Percentiles rank a stretch among this genome's conserved stretches.
Conservation (phyloP, 345 rosid genomes). For the Gossypium arboreum region DNA sequence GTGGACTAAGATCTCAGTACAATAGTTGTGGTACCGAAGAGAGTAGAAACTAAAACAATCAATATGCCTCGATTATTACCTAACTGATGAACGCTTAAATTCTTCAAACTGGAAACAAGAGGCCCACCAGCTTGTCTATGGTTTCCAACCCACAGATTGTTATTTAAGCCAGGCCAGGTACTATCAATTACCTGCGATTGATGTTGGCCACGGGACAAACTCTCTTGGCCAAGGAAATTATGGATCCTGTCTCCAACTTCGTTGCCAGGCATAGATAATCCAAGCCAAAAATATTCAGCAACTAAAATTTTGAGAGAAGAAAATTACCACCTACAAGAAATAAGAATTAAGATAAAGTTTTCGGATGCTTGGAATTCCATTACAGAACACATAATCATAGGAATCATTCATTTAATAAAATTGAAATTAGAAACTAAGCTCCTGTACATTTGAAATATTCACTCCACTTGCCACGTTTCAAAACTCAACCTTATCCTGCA, state of each 20-base stretch:
- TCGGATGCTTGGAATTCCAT: slow-evolving; percentile 8
- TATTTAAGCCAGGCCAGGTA: slow-evolving; percentile 56
- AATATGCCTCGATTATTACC: slow-evolving; percentile 42
- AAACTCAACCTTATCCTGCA: slow-evolving; percentile 21
- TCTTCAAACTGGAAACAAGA: slow-evolving; percentile 53
- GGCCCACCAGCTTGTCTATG: slow-evolving; percentile 59
- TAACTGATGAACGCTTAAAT: slow-evolving; percentile 47
- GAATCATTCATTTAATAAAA: neutral
- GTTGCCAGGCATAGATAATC: slow-evolving; percentile 94
- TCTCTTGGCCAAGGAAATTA: slow-evolving; percentile 81
- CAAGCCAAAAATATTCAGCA: slow-evolving; percentile 28
- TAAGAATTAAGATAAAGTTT: slow-evolving; percentile 17
- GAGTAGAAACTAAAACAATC: slow-evolving; percentile 1
- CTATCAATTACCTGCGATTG: slow-evolving; percentile 56
- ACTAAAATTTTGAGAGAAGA: slow-evolving; percentile 27
- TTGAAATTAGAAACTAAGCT: slow-evolving; percentile 22
- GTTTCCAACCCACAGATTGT: slow-evolving; percentile 52
- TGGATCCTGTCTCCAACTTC: slow-evolving; percentile 92
- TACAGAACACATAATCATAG: neutral
- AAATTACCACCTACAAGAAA: slow-evolving; percentile 26
- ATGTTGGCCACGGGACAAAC: slow-evolving; percentile 61
- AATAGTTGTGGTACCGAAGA: neutral
- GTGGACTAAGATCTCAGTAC: neutral
- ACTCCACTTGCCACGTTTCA: slow-evolving; percentile 19
- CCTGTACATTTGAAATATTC: slow-evolving; percentile 21